Base-by-base conservation (phyloP, 164 flowering plant genomes). In the Stephania japonica region DNA sequence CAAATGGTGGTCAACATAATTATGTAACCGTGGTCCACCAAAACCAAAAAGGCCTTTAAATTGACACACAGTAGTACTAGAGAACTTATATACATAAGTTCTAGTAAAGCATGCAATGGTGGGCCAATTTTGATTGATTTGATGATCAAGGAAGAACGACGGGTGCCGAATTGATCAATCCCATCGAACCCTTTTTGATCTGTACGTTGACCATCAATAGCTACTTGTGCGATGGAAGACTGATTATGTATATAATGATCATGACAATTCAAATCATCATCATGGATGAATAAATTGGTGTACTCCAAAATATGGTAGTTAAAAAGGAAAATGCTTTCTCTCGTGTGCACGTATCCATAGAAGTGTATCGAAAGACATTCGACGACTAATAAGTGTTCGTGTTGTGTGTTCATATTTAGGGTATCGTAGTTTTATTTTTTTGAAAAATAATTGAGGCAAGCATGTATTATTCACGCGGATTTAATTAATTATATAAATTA, bases 1-100 rank as follows among this genome's bases (percentile, higher is more conserved):
- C 59, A 44, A 32, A 56, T 44, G 61, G 59, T 69, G 71, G 59
- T 69, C 71, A 69, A 69, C 71, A 69, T 69, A 69, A 69, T 69
- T 69, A 69, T 69, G 59, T 6, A 69, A 23, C 13, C 25, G 49
- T 44, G 71, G 71, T 69, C 71, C 71, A 69, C 71, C 38, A 32
- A 32, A 32, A 32, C 38, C 38, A 32, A 11, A 41, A 67, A 68
- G 23, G 47, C 26, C 50, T 68, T 68, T 42, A 68, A 42, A 68
- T 32, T 32, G 38, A 42, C 27, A 50, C 53, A 68, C 23, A 68
- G 21, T 53, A 19, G 16, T 32, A 32, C 38, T 32, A 3, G 53
- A 47, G 19, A 23, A 23, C 53, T 44, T 44, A 69, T 18, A 32
- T 32, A 44, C 26, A 44, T 25, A 44, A 9, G 61, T 69, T 27